phyloP scores from a whole-genome alignment of 352 stramenopile genomes.

The Globisporangium alternatum region DNA sequence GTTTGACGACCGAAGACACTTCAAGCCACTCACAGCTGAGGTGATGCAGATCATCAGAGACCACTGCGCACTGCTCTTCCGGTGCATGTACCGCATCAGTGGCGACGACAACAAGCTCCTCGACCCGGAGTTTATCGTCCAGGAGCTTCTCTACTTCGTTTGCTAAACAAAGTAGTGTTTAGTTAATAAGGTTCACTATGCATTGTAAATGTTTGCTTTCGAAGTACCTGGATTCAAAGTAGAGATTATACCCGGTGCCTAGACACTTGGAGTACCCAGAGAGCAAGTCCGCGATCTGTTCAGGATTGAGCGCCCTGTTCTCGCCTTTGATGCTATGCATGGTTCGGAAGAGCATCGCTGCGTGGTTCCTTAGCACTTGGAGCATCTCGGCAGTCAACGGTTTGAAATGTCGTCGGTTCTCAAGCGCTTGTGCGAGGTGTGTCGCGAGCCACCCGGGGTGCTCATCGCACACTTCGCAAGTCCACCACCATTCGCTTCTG shows the following conservation, averaged over 20 bases:
- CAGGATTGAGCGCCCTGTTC: not conserved
- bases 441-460: too few relatives aligned
- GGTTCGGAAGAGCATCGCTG: not conserved
- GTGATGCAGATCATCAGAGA: conserved; percentile 13
- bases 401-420: not conserved
- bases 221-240: too few relatives aligned
- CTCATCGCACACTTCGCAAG: too few relatives aligned
- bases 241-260: too few relatives aligned
- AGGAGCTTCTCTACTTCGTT: too few relatives aligned
- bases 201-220: too few relatives aligned
- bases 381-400: not conserved
- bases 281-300: too few relatives aligned
- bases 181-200: too few relatives aligned
- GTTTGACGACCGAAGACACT: not conserved
- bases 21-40: conserved; percentile 17
- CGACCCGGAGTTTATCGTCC: not conserved
- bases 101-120: not conserved
- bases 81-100: not conserved
- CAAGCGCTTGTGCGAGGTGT: too few relatives aligned
- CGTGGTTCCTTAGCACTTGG: not conserved
- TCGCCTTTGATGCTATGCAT: not conserved
- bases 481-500: too few relatives aligned
- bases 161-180: too few relatives aligned
- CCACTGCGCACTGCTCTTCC: conserved; percentile 16
- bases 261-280: too few relatives aligned